phyloP scores from a whole-genome alignment of 2,329 filamentous ascomycete species.

The Zymoseptoria passerinii region DNA sequence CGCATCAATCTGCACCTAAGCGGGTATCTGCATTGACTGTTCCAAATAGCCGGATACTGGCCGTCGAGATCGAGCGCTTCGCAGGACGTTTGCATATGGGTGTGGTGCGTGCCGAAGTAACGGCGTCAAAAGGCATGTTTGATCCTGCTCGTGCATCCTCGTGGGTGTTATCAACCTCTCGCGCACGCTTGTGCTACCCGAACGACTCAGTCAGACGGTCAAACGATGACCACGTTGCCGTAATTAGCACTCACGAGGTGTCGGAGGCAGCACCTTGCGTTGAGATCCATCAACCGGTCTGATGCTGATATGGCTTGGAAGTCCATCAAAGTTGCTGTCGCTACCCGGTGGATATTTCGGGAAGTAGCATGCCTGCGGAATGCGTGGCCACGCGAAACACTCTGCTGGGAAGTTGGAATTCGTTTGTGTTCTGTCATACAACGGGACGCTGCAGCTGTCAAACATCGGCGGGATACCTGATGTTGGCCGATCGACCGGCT shows the following conservation, averaged over 20 bases:
- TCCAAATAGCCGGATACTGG: neutral
- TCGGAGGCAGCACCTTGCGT: neutral
- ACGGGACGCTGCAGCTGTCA: conserved; percentile 15
- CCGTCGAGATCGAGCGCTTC: neutral
- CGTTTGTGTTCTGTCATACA: conserved; percentile 12
- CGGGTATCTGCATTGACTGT: neutral
- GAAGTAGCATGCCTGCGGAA: conserved; percentile 11
- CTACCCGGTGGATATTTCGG: conserved; percentile 9
- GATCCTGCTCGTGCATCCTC: conserved; percentile 2
- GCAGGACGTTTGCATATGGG: neutral
- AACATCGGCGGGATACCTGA: conserved; percentile 1
- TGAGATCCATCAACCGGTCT: neutral
- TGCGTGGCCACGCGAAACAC: conserved; percentile 11
- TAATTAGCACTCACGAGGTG: neutral
- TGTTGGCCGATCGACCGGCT: neutral
- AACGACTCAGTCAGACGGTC: conserved; percentile 5
- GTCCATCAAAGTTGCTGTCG: conserved; percentile 6
- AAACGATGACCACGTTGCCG: neutral
- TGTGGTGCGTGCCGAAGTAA: neutral
- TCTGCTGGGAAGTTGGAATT: conserved; percentile 5
- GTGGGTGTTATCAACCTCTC: conserved; percentile 5
- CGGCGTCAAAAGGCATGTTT: neutral
- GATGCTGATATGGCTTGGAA: conserved; percentile 1
- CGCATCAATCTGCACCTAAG: neutral
- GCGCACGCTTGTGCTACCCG: conserved; percentile 3